A percentile compares a stretch with the other conserved stretches of the same genome.
phyloP scores from a whole-genome alignment of 352 stramenopile genomes.

The Pythium angustatum region DNA sequence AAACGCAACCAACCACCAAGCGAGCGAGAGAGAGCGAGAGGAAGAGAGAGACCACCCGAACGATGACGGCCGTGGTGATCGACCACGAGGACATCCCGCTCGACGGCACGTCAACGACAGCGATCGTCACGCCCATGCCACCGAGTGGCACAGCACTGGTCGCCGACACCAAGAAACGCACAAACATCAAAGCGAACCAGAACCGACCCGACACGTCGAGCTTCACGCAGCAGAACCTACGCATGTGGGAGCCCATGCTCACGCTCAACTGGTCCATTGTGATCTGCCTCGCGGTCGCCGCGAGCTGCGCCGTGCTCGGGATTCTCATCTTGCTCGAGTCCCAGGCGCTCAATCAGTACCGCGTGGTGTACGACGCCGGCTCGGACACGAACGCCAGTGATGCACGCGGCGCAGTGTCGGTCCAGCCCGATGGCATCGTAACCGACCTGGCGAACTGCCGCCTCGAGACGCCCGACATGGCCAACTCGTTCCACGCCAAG shows the following conservation, averaged over 20 bases:
- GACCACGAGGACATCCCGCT: conserved; percentile 29
- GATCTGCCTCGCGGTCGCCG: conserved; percentile 49
- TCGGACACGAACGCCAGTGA: conserved; percentile 30
- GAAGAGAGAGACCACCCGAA: too few relatives aligned
- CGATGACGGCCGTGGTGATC: conserved; percentile 29
- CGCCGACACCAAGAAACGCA: not conserved
- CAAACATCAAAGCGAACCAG: conserved; percentile 14
- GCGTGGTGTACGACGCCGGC: conserved; percentile 63
- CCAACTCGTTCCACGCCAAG: conserved; percentile 71
- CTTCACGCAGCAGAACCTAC: conserved; percentile 67
- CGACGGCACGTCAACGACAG: conserved; percentile 7
- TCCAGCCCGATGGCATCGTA: conserved; percentile 42
- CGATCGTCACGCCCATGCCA: conserved; percentile 19
- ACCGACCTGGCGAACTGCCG: conserved; percentile 51
- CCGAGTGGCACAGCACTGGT: not conserved
- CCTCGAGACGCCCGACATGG: conserved; percentile 35
- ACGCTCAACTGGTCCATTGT: conserved; percentile 63
- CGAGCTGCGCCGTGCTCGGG: conserved; percentile 47
- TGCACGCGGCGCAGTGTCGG: conserved; percentile 19
- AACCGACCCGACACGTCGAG: conserved; percentile 59
- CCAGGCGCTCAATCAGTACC: conserved; percentile 48
- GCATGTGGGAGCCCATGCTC: conserved; percentile 76
- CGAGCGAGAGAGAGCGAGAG: too few relatives aligned
- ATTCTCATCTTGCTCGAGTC: conserved; percentile 53
- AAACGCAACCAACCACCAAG: not conserved